phyloP scores from a whole-genome alignment of 2,329 filamentous ascomycete genomes.

The Polychaeton citri region DNA sequence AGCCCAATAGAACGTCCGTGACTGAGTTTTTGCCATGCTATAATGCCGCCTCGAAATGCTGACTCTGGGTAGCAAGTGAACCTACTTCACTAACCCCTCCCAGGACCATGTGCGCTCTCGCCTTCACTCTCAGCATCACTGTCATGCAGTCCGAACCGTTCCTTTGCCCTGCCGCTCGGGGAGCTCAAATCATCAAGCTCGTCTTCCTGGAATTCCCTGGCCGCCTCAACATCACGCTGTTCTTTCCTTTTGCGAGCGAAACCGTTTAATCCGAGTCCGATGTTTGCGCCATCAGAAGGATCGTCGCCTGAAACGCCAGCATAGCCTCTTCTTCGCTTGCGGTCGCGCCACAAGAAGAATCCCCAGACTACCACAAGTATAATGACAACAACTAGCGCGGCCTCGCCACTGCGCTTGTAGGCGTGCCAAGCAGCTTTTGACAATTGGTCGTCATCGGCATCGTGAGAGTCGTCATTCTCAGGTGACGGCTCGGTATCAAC shows the following conservation, averaged over 20 bases:
- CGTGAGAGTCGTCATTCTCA: conserved; percentile 53
- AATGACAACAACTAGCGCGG: conserved; percentile 68
- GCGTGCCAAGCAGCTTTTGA: conserved; percentile 78
- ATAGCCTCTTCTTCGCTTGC: conserved; percentile 35
- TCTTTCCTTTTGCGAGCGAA: conserved; percentile 22
- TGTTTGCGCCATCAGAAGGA: conserved; percentile 28
- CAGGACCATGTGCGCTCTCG: background rate
- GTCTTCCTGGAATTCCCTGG: conserved; percentile 80
- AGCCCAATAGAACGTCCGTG: no score
- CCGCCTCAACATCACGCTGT: conserved; percentile 42
- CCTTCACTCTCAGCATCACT: conserved; percentile 1
- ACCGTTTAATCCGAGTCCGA: conserved; percentile 25
- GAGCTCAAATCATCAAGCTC: conserved; percentile 43
- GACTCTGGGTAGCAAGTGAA: no score
- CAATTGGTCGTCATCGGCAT: conserved; percentile 58
- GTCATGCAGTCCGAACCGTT: conserved; percentile 5
- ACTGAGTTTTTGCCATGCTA: no score
- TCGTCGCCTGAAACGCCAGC: conserved; percentile 25
- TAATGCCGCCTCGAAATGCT: no score
- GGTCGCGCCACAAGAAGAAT: conserved; percentile 50
- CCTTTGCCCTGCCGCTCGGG: conserved; percentile 1
- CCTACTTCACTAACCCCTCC: no score
- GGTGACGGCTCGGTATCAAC: conserved; percentile 40
- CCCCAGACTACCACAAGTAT: conserved; percentile 63
- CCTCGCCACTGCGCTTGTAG: conserved; percentile 76